These are phyloP conservation scores for Neonectria coccinea DNA, from an alignment of 2,329 filamentous ascomycete species.

Conservation along the genomic window DNA sequence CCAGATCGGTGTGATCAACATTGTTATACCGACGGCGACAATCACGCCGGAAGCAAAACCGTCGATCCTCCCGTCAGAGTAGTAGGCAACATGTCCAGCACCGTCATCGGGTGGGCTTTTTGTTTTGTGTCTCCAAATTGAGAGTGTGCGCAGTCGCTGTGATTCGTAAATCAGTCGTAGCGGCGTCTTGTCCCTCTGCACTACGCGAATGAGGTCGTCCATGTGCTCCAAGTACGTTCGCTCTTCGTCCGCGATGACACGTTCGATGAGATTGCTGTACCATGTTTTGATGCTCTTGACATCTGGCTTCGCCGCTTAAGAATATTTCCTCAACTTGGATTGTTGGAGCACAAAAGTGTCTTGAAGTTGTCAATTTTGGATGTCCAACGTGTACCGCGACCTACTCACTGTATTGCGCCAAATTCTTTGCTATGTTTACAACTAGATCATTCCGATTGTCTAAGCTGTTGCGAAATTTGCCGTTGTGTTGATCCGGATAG, in stretches of 20 bases:
- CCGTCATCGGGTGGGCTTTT: not conserved
- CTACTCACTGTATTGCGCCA: constrained; percentile 44
- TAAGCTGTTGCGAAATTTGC: constrained; percentile 42
- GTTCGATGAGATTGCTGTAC: constrained; percentile 36
- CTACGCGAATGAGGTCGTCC: constrained; percentile 37
- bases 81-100: constrained; percentile 14
- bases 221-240: constrained; percentile 31
- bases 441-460: constrained; percentile 36
- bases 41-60: constrained; percentile 41
- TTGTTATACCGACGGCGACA: constrained; percentile 39
- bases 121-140: constrained; percentile 3
- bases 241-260: constrained; percentile 29
- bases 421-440: constrained; percentile 25
- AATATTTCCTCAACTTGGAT: constrained; percentile 31
- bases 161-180: constrained; percentile 26
- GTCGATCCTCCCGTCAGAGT: constrained; percentile 38
- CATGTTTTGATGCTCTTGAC: constrained; percentile 41
- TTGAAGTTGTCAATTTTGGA: constrained; percentile 18
- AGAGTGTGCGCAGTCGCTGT: constrained; percentile 10
- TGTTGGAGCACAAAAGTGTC: constrained; percentile 45
- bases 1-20: constrained; percentile 52
- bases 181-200: constrained; percentile 22
- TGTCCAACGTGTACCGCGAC: not conserved
- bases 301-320: constrained; percentile 36
- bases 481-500: constrained; percentile 42